Evolutionary conservation across 306 rosid genomes (phyloP).

Genomic region (Pterocarpus santalinus): DNA sequence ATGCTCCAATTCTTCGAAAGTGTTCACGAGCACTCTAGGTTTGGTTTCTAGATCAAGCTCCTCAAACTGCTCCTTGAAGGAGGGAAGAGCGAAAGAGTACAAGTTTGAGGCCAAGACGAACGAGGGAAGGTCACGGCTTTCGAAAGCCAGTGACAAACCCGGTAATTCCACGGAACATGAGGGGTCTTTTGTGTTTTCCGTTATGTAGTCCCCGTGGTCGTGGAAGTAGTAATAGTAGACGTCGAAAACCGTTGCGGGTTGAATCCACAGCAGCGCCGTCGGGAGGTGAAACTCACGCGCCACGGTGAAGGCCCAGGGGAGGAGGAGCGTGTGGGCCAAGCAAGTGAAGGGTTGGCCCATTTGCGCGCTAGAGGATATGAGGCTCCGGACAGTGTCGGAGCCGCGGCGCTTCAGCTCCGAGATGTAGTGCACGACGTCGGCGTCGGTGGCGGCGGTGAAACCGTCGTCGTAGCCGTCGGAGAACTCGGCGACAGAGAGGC

Average conservation of each 20-base stretch:
- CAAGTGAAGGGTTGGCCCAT: conserved; percentile 52
- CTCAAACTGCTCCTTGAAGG: conserved; percentile 40
- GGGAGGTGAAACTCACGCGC: conserved; percentile 55
- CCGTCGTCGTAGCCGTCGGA: conserved; percentile 65
- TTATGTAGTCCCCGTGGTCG: conserved; percentile 33
- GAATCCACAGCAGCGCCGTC: conserved; percentile 46
- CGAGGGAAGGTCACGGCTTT: conserved; percentile 47
- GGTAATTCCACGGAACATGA: conserved; percentile 33
- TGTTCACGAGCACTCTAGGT: conserved; percentile 50
- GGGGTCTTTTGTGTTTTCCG: neutral
- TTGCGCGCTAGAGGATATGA: conserved; percentile 23
- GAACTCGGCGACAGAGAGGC: conserved; percentile 49
- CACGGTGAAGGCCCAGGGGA: conserved; percentile 53
- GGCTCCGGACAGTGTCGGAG: conserved; percentile 25
- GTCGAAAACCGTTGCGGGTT: conserved; percentile 53
- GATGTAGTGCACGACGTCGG: neutral
- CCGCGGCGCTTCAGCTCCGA: conserved; percentile 51
- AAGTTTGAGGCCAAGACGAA: conserved; percentile 13
- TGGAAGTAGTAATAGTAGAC: conserved; percentile 57
- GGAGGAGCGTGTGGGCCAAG: conserved; percentile 42
- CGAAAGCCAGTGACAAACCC: conserved; percentile 43
- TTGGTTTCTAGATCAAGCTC: conserved; percentile 36
- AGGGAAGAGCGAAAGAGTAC: conserved; percentile 39
- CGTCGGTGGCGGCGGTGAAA: neutral
- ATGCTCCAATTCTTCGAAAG: conserved; percentile 55